phyloP scores from a whole-genome alignment of 1,139 yeast species.

The Debaryomyces robertsiae region DNA sequence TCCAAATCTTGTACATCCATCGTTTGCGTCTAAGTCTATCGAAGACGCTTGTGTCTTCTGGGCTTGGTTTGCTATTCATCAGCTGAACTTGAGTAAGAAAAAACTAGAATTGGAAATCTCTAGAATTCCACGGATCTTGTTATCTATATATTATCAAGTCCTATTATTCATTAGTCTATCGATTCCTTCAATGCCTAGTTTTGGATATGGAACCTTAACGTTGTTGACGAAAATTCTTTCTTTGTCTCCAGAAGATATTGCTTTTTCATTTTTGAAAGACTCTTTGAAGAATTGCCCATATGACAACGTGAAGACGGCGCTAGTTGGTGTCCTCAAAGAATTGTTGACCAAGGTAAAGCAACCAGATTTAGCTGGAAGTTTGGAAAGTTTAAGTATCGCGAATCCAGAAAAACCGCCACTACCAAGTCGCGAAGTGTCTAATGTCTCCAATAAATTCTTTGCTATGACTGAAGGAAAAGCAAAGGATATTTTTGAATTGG shows the following conservation, averaged over 20 bases:
- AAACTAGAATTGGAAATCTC: slow-evolving; percentile 34
- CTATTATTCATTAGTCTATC: slow-evolving; percentile 30
- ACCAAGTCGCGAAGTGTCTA: slow-evolving; percentile 20
- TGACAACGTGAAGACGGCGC: slow-evolving; percentile 56
- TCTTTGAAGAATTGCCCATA: slow-evolving; percentile 71
- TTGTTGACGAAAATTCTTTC: slow-evolving; percentile 59
- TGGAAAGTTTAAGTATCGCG: slow-evolving; percentile 11
- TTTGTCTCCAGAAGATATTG: slow-evolving; percentile 53
- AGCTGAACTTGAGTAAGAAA: slow-evolving; percentile 19
- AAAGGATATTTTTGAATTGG: slow-evolving; percentile 41
- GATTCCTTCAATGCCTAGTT: slow-evolving; percentile 13
- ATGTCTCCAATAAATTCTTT: slow-evolving; percentile 32
- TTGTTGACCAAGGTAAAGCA: slow-evolving; percentile 39
- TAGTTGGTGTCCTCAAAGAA: slow-evolving; percentile 69
- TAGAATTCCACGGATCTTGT: slow-evolving; percentile 31
- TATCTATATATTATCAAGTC: slow-evolving; percentile 38
- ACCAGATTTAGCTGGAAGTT: slow-evolving; percentile 7
- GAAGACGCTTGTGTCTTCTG: slow-evolving; percentile 40
- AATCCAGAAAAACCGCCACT: slow-evolving; percentile 19
- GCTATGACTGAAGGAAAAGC: slow-evolving; percentile 39
- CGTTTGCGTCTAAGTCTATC: slow-evolving; percentile 25
- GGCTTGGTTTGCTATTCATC: slow-evolving; percentile 43
- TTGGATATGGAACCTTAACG: slow-evolving; percentile 43
- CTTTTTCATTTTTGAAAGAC: slow-evolving; percentile 65
- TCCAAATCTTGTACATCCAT: slow-evolving; percentile 39